phyloP scores from a whole-genome alignment of 225 moss, liverwort and hornwort species.

The Neckera pumila region DNA sequence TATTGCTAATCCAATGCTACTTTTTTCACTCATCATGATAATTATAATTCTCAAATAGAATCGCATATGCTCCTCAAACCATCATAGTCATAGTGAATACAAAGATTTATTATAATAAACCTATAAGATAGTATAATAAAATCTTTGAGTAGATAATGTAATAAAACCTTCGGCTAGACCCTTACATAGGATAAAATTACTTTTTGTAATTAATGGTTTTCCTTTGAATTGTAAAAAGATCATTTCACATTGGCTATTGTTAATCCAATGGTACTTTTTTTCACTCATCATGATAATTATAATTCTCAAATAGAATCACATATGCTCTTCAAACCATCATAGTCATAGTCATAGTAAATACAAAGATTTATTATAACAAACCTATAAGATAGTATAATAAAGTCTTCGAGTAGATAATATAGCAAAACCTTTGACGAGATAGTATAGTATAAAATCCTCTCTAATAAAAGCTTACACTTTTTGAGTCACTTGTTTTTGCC shows the following conservation, averaged over 20 bases:
- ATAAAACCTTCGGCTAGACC: too few relatives aligned
- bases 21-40: neutral
- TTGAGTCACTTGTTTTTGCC: fast-evolving
- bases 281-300: neutral
- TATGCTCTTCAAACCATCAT: fast-evolving
- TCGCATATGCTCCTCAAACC: fast-evolving
- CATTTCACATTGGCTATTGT: neutral
- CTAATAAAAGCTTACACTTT: fast-evolving
- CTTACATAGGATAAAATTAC: too few relatives aligned
- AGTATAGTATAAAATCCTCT: neutral
- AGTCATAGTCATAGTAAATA: fast-evolving
- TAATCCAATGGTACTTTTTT: too few relatives aligned
- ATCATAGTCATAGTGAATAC: too few relatives aligned
- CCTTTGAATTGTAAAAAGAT: neutral
- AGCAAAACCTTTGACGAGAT: too few relatives aligned
- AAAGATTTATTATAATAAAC: too few relatives aligned
- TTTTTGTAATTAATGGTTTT: neutral
- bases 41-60: neutral
- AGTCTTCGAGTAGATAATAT: too few relatives aligned
- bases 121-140: neutral
- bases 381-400: neutral
- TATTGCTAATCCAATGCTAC: neutral
- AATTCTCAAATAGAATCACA: fast-evolving
- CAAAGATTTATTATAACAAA: too few relatives aligned
- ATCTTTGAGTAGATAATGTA: too few relatives aligned